Evolutionary conservation across 2,329 filamentous ascomycete genomes (phyloP), one percentile per base, ranked within the genome.

Genomic region (Monilinia fructigena): DNA sequence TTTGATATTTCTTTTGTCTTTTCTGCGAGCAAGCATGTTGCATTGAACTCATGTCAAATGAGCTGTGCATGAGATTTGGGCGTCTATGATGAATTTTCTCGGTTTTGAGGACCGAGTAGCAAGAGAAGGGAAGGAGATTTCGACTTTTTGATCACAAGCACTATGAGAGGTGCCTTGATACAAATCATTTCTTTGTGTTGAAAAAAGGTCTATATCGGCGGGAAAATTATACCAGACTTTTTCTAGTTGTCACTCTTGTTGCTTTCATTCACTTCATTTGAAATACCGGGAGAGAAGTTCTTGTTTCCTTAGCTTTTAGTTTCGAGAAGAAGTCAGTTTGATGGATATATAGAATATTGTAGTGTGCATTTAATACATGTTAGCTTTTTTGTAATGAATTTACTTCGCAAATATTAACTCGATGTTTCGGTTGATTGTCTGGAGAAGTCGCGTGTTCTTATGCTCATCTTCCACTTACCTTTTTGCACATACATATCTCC

Each of bases 1-100:
- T 59, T 59, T 60, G 11, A 60, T 50, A 42, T 50, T 60, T 58
- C 23, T 45, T 65, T 65, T 65, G 20, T 59, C 40, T 47, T 55
- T 63, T 63, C 35, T 42, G 58, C 45, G 28, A 38, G n/a, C 5
- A 50, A 35, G 28, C 45, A 61, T 50, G 12, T 50, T 40, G 14
- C 14, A 52, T 11, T 23, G 31, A 40, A 26, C 58, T 50, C 31
- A 50, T 50, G 38, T 4, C 20, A 38, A 26, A 50, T 61, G 58
- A 61, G 58, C 14, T 48, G 26, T 50, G 58, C 45, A 61, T 50
- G 50, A 50, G 45, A 61, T 61, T 52, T 61, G 58, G 58, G 58
- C 45, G 58, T 38, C 38, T 61, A 61, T 61, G 45, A 61, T 52
- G 58, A 48, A 23, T 50, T 11, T 61, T 38, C 18, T 42, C 40